Evolutionary conservation across 1,284 basidiomycete genomes (phyloP), one percentile per base, ranked within the genome.

Genomic region (Peniophora sp.): DNA sequence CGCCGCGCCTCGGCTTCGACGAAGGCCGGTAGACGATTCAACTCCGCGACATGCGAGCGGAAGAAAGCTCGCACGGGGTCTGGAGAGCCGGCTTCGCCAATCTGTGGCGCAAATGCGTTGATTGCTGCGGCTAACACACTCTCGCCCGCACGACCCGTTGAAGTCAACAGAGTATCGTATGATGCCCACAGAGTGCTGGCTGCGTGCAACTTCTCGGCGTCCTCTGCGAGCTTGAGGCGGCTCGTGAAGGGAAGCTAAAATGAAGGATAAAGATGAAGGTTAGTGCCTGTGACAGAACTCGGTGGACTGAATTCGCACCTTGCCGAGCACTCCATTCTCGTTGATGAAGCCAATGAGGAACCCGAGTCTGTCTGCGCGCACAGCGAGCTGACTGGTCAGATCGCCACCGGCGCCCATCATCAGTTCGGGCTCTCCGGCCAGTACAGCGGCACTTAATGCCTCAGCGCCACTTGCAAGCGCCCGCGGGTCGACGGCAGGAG

Each of bases 271-370:
- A 41, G n/a, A 20, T 5, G 6, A 5, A 32, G 6, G 5, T 32
- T 12, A 32, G 27, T 12, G 27, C 12, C 27, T 32, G 12, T 32
- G n/a, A 41, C n/a, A 17, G 37, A 8, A 6, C 6, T 41, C 8
- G 8, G 15, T 41, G 8, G 8, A 8, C 8, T 17, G 5, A 5
- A 15, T 41, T n/a, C 24, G 1, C 5, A 88, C 90, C 72, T 88
- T 89, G 23, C 72, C 71, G 24, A 95, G 70, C 2, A 84, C 84
- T 0, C 79, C 83, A 64, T 96, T 96, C 52, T 86, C 81, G 49
- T 90, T 90, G 56, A 99, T 87, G 64, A 95, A 97, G 17, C 75
- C 74, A 59, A 97, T 90, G 9, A 99, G 74, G 71, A 88, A 88
- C 48, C 79, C 81, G 15, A 97, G 71, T 41, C 90, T 76, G 42